phyloP scores from a whole-genome alignment of 2,329 filamentous ascomycete genomes.

The Cytospora chrysosperma region DNA sequence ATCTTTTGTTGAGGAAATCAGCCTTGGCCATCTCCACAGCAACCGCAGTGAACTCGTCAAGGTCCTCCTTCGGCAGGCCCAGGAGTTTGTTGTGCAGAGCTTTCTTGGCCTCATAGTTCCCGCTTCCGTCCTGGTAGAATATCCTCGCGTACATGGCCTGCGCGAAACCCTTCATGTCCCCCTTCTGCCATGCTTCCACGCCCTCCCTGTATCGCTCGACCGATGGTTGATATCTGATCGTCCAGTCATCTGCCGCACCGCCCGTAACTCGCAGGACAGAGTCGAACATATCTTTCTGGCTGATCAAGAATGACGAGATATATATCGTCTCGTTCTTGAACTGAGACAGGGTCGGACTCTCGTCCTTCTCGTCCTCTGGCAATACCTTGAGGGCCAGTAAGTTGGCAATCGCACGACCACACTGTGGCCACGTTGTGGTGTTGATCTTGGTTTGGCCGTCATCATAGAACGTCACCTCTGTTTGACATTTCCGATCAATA shows the following conservation, averaged over 20 bases:
- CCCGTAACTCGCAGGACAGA: conserved; percentile 55
- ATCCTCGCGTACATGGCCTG: conserved; percentile 54
- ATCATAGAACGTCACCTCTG: conserved; percentile 48
- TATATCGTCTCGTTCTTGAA: conserved; percentile 51
- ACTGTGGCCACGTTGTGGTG: conserved; percentile 56
- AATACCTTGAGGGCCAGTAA: conserved; percentile 44
- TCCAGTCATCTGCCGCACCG: conserved; percentile 58
- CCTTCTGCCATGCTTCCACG: conserved; percentile 42
- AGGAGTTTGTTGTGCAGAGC: conserved; percentile 51
- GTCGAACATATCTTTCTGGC: conserved; percentile 62
- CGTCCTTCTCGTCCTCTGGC: conserved; percentile 40
- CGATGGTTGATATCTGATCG: conserved; percentile 45
- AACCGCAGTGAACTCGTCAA: conserved; percentile 53
- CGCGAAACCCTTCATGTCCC: conserved; percentile 44
- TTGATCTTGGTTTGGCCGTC: conserved; percentile 56
- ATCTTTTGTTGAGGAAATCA: not conserved
- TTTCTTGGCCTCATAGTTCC: conserved; percentile 42
- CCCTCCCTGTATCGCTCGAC: conserved; percentile 49
- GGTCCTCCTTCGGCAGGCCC: conserved; percentile 53
- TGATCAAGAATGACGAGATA: conserved; percentile 54
- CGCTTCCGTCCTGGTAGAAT: conserved; percentile 46
- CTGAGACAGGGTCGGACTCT: conserved; percentile 38
- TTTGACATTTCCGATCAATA: too few relatives aligned
- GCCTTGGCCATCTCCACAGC: conserved; percentile 45
- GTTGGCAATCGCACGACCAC: conserved; percentile 50